phyloP scores from a whole-genome alignment of 2,329 filamentous ascomycete species.

The Sporothrix sp. region DNA sequence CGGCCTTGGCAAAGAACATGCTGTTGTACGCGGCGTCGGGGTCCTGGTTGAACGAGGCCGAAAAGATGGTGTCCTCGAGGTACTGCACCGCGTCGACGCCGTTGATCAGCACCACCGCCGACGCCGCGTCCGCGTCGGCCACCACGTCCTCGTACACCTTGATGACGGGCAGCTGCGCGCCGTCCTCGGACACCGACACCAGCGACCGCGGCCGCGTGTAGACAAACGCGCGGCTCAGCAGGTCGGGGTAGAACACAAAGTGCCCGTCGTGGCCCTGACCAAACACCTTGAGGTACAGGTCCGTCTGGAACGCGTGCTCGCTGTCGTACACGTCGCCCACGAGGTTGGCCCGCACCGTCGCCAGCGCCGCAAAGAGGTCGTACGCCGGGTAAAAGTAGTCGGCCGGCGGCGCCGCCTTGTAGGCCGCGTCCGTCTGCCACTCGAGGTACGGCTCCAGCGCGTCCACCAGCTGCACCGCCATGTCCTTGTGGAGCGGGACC shows the following conservation, averaged over 20 bases:
- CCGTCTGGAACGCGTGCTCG: conserved; percentile 33
- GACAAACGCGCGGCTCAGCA: conserved; percentile 29
- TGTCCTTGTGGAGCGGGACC: conserved; percentile 31
- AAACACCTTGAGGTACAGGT: conserved; percentile 31
- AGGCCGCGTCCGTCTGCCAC: conserved; percentile 31
- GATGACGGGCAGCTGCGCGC: conserved; percentile 30
- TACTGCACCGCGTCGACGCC: conserved; percentile 27
- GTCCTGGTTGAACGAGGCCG: conserved; percentile 26
- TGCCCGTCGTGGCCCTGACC: conserved; percentile 33
- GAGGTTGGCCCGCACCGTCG: conserved; percentile 25
- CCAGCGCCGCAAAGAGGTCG: conserved; percentile 29
- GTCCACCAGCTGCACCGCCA: conserved; percentile 30
- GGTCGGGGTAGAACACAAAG: conserved; percentile 32
- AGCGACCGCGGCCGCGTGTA: conserved; percentile 31
- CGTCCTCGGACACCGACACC: conserved; percentile 28
- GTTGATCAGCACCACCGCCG: conserved; percentile 22
- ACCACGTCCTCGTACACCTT: conserved; percentile 34
- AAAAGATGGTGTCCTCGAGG: conserved; percentile 33
- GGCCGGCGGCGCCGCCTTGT: conserved; percentile 30
- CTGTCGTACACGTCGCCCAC: conserved; percentile 28
- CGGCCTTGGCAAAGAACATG: conserved; percentile 27
- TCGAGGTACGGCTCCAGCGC: conserved; percentile 32
- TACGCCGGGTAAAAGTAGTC: conserved; percentile 30
- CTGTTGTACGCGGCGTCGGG: conserved; percentile 29
- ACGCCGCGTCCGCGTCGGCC: conserved; percentile 16